Base-by-base conservation (phyloP, 495 filamentous ascomycete species). In the Hyaloscypha bicolor region DNA sequence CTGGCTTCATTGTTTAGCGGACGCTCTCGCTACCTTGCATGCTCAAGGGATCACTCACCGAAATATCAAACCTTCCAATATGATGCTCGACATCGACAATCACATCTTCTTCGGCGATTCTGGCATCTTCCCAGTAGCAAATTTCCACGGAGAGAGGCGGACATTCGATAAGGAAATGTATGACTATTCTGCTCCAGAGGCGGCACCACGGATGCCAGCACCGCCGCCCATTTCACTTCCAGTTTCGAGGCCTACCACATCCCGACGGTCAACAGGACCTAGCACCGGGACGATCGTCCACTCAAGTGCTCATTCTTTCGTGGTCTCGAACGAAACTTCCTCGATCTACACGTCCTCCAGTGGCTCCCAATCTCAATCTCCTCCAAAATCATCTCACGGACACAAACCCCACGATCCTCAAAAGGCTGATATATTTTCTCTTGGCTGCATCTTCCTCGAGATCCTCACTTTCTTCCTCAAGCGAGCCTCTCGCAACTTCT, bases 1-100 rank as follows among this genome's bases (percentile, higher is more conserved):
- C 69, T 97, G 94, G 94, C 87, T 94, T 51, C 92, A 93, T 76
- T 97, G 94, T 73, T 83, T 98, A 2, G 83, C 86, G 0, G 90
- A 93, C 68, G 91, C 90, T 11, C 73, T 97, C 29, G 87, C 89
- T 55, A 92, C 87, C 75, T 82, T 97, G 2, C 93, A 97, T 77
- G 83, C 83, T 33, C 84, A 84, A 64, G 90, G 89, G 16, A 83
- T 91, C 51, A 80, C 85, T 2, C 94, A 98, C 68, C 83, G 90
- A n/a, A 87, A 88, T 48, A 92, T 98, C 71, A 88, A 88, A 57
- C 94, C 94, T 11, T 93, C 92, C 3, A 93, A 91, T 37, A 84
- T 97, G 48, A 82, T 92, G 63, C 84, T 97, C 71, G 88, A 94
- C 70, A 74, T 80, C 59, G 80, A 89, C 42, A 91, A 91, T 71